Percentiles rank a stretch among this genome's conserved stretches.
Conservation (phyloP, 805 yeast genomes). For the Spathaspora sp. region DNA sequence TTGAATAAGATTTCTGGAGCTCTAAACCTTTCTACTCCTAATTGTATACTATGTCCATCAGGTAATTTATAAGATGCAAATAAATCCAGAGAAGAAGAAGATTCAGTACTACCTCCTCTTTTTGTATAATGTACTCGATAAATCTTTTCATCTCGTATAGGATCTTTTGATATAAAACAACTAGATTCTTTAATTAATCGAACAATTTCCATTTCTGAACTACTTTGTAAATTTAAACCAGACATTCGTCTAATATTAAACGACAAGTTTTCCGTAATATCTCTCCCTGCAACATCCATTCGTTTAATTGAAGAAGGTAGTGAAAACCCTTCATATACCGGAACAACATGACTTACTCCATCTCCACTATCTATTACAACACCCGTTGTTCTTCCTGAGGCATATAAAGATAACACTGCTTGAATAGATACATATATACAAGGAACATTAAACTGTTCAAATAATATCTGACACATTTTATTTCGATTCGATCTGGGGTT, state of each 20-base stretch:
- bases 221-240: constrained; percentile 63
- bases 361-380: constrained; percentile 89
- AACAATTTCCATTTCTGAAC: constrained; percentile 81
- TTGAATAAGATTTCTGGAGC: constrained; percentile 80
- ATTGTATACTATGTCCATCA: constrained; percentile 68
- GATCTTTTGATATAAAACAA: constrained; percentile 62
- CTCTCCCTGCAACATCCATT: constrained; percentile 82
- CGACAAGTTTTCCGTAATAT: constrained; percentile 73
- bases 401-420: constrained; percentile 80
- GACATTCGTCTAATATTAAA: constrained; percentile 57
- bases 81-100: constrained; percentile 8
- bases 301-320: constrained; percentile 69
- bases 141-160: constrained; percentile 50
- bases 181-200: constrained; percentile 71
- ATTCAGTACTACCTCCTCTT: constrained; percentile 7
- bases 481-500: constrained; percentile 65
- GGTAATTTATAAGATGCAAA: constrained; percentile 60
- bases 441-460: constrained; percentile 72
- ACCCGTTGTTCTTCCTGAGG: constrained; percentile 89
- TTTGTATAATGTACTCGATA: constrained; percentile 20
- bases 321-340: constrained; percentile 86
- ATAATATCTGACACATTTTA: constrained; percentile 57
- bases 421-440: constrained; percentile 72
- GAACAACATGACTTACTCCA: constrained; percentile 85
- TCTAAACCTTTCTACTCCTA: constrained; percentile 68